These are phyloP conservation scores for Beauveria australis DNA, from an alignment of 2,329 filamentous ascomycete species.

Conservation along the genomic window DNA sequence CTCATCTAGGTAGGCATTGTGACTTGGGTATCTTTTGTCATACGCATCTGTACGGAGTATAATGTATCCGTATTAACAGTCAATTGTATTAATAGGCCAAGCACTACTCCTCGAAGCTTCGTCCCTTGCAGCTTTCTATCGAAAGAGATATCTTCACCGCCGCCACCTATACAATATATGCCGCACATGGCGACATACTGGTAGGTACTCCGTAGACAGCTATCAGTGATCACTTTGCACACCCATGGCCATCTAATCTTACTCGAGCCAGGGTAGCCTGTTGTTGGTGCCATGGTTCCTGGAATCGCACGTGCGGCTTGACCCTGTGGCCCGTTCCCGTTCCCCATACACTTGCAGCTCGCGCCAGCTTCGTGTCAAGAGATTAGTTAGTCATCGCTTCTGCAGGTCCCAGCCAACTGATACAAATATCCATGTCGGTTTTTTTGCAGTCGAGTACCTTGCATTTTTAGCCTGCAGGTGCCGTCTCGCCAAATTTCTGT, in stretches of 20 bases:
- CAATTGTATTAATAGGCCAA: no score
- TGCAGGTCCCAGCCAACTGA: no score
- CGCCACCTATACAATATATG: no score
- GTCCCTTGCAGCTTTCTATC: background rate
- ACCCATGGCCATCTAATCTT: conserved; percentile 1
- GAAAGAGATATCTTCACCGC: no score
- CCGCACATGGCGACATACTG: background rate
- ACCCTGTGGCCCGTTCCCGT: background rate
- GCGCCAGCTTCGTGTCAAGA: background rate
- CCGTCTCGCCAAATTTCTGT: no score
- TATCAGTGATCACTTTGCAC: background rate
- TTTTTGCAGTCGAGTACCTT: no score
- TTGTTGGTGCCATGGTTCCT: background rate
- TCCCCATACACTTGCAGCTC: background rate
- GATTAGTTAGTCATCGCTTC: background rate
- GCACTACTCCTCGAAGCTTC: no score
- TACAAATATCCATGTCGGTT: no score
- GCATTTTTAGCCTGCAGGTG: no score
- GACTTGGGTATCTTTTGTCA: background rate
- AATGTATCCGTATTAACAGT: background rate
- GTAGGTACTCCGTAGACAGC: no score
- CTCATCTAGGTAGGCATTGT: background rate
- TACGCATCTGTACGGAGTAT: background rate
- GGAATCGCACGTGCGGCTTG: background rate
- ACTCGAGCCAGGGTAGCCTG: conserved; percentile 5